A percentile compares a stretch with the other conserved stretches of the same genome.
phyloP scores from a whole-genome alignment of 352 stramenopile species.

The Phytophthora citricola region DNA sequence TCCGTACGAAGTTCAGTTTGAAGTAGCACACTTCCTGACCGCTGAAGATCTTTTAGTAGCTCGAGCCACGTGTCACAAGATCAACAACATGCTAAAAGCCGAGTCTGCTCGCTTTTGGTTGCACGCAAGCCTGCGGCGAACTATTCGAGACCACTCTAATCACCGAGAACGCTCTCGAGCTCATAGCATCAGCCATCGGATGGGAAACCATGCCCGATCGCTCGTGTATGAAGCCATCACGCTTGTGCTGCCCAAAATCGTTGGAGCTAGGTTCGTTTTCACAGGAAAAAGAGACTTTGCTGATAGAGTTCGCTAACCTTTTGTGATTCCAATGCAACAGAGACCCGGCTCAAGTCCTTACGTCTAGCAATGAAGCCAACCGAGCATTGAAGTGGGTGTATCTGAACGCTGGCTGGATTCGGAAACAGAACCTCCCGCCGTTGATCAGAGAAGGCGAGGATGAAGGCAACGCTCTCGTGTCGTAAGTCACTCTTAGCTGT shows the following conservation, averaged over 20 bases:
- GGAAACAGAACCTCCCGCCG: constrained; percentile 61
- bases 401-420: constrained; percentile 88
- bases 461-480: constrained; percentile 35
- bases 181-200: constrained; percentile 54
- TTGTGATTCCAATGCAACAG: constrained; percentile 36
- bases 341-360: constrained; percentile 72
- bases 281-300: too few relatives aligned
- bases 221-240: constrained; percentile 84
- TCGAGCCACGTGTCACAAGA: constrained; percentile 76
- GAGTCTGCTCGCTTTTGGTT: constrained; percentile 88
- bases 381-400: constrained; percentile 89
- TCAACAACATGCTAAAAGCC: constrained; percentile 85
- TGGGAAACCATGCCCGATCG: constrained; percentile 62
- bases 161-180: constrained; percentile 54
- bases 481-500: constrained; percentile 34
- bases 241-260: constrained; percentile 79
- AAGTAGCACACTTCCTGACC: constrained; percentile 75
- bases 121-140: constrained; percentile 78
- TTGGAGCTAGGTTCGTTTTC: constrained; percentile 49
- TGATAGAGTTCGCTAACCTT: background rate
- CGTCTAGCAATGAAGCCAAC: constrained; percentile 70
- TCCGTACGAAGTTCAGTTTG: constrained; percentile 85
- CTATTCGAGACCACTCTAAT: constrained; percentile 59
- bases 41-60: constrained; percentile 82
- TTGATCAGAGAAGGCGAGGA: constrained; percentile 39